Evolutionary conservation across 441 rosid species (phyloP), one percentile per base, ranked within the genome.

Genomic region (Euphorbia schlechtendalii): DNA sequence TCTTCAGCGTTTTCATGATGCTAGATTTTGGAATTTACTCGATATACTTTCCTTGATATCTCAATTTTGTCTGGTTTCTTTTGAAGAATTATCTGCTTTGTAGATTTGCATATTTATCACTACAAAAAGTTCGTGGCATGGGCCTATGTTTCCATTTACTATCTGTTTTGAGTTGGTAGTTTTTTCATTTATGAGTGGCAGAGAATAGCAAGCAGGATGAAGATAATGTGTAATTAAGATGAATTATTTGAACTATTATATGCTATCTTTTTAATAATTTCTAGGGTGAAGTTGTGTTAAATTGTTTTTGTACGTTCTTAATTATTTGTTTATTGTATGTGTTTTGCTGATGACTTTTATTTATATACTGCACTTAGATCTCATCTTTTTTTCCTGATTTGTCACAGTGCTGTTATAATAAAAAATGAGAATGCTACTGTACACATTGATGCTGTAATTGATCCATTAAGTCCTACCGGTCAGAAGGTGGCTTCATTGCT

Each of bases 371-470:
- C 14, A 43, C 52, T 34, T 43, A 61, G 52, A 45, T 66, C 48
- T 53, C 4, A 61, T 45, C 11, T 11, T 49, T 38, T 59, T 72
- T 61, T 13, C 21, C 22, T 48, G 21, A 24, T 56, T 66, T 61
- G n/a, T 14, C 85, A 69, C 88, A 93, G 99, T 83, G 96, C 99
- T 64, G 90, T 90, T 77, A 71, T 81, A 36, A 64, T 86, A 41
- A 84, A 82, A 58, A 81, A 85, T 76, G 98, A 83, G 80, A 81
- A 86, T 76, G 75, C 97, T 56, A 78, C 84, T 63, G 73, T 95
- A 76, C 99, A 95, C 74, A 81, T 95, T 48, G 99, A 92, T 81
- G 98, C 95, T 49, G 97, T 95, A 64, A 59, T 95, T 69, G 99
- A 95, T 84, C 99, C 99, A 66, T 76, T 95, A 70, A 89, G 98